Evolutionary conservation across 768 basidiomycete species (phyloP), one percentile per base, ranked within the genome.

Genomic region (Podaxis sp.): DNA sequence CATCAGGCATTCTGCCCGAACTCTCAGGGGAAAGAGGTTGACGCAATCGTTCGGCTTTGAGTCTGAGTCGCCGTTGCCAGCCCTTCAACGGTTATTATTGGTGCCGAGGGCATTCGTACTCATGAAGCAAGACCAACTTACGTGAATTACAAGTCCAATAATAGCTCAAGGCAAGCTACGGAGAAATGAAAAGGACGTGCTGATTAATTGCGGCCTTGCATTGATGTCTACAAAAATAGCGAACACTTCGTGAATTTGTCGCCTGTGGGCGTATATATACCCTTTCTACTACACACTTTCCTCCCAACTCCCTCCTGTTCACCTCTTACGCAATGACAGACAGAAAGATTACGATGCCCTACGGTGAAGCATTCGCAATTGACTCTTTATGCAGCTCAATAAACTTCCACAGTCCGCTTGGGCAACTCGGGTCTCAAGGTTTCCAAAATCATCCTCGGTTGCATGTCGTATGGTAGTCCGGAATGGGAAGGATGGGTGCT

Each of bases 391-490:
- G 22, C 22, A 22, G 0, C 22, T 22, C n/a, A 22, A 6, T 49
- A 9, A 49, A 12, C 4, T n/a, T 49, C 9, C 17, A 22, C 48
- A 84, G 88, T 74, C 67, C 74, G 78, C 15, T 68, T 82, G 19
- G 80, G 81, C 28, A 77, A 80, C 6, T 85, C 83, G 0, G 87
- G 87, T 4, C 73, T 86, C 39, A 84, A 88, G 68, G 82, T 90
- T 0, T 88, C 87, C 19, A 84, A 80, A 70, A 78, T 88, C 52
- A 87, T 89, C 42, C 77, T 90, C 0, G 88, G 87, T 1, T 81
- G 80, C 48, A 86, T 87, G 86, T 75, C 77, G 15, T 88, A 87
- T 66, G 87, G 82, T 26, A 70, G 69, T 5, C 74, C 80, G 11
- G 77, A 82, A 12, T 87, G 85, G 83, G 79, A 84, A 69, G 64